phyloP scores from a whole-genome alignment of 2,329 filamentous ascomycete species.

The Fusarium gaditjirri region DNA sequence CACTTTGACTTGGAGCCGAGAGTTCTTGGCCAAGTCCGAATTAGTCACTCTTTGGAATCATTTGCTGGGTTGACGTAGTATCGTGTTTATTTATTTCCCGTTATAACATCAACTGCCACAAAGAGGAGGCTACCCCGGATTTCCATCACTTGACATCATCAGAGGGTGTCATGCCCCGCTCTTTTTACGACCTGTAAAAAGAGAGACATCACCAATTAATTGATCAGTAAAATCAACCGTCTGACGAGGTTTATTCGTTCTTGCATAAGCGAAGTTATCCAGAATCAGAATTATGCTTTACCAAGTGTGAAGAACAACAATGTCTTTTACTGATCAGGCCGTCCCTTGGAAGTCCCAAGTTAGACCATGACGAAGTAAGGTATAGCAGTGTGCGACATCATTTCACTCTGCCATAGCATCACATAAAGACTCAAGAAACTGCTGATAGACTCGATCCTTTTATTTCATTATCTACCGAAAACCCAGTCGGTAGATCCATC shows the following conservation, averaged over 20 bases:
- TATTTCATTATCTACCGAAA: conserved; percentile 10
- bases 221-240: too few relatives aligned
- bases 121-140: conserved; percentile 32
- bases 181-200: conserved; percentile 17
- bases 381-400: neutral
- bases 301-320: neutral
- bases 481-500: conserved; percentile 7
- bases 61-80: conserved; percentile 1
- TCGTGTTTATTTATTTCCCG: neutral
- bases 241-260: neutral
- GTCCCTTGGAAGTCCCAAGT: neutral
- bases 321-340: neutral
- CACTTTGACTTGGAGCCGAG: neutral
- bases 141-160: conserved; percentile 37
- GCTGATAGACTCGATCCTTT: conserved; percentile 10
- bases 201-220: neutral
- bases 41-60: conserved; percentile 9
- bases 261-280: neutral
- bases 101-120: neutral
- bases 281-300: neutral
- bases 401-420: neutral
- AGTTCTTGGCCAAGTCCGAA: neutral
- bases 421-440: neutral
- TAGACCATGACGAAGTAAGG: neutral
- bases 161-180: neutral